These are phyloP conservation scores for Boletus rufocinnamomeus DNA, from an alignment of 768 basidiomycete species.

Conservation along the genomic window DNA sequence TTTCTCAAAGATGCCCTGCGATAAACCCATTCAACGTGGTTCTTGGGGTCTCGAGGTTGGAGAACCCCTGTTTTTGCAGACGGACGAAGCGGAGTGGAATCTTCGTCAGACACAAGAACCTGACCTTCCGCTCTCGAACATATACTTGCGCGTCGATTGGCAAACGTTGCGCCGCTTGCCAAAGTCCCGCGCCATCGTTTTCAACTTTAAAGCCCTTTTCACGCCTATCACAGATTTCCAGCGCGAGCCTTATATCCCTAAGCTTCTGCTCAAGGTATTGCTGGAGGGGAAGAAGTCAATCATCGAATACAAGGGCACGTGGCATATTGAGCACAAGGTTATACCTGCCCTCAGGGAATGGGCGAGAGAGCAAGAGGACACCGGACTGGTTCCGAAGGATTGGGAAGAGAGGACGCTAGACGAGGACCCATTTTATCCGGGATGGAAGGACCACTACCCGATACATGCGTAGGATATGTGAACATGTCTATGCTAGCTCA, in stretches of 20 bases:
- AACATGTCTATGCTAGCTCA: conserved; percentile 6
- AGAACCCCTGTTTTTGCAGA: conserved; percentile 47
- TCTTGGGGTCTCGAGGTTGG: conserved; percentile 56
- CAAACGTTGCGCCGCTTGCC: conserved; percentile 55
- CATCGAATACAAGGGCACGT: conserved; percentile 46
- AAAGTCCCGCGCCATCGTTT: conserved; percentile 47
- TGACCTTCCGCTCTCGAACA: conserved; percentile 40
- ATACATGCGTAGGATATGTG: conserved; percentile 15
- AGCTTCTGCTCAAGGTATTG: conserved; percentile 45
- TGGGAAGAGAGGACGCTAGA: conserved; percentile 53
- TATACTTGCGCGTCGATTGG: conserved; percentile 55
- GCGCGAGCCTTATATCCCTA: conserved; percentile 50
- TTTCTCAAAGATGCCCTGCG: conserved; percentile 47
- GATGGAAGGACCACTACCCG: conserved; percentile 39
- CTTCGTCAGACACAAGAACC: conserved; percentile 37
- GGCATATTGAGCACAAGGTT: conserved; percentile 44
- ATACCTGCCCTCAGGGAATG: conserved; percentile 49
- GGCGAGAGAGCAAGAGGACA: conserved; percentile 51
- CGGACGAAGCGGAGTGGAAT: conserved; percentile 40
- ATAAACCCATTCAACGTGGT: conserved; percentile 54
- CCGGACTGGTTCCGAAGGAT: conserved; percentile 45
- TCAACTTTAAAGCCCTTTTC: conserved; percentile 57
- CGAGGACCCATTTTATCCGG: conserved; percentile 54
- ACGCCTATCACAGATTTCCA: conserved; percentile 47
- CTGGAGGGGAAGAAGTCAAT: conserved; percentile 42